phyloP scores from a whole-genome alignment of 495 filamentous ascomycete genomes.

The Lasiosphaeria miniovina region DNA sequence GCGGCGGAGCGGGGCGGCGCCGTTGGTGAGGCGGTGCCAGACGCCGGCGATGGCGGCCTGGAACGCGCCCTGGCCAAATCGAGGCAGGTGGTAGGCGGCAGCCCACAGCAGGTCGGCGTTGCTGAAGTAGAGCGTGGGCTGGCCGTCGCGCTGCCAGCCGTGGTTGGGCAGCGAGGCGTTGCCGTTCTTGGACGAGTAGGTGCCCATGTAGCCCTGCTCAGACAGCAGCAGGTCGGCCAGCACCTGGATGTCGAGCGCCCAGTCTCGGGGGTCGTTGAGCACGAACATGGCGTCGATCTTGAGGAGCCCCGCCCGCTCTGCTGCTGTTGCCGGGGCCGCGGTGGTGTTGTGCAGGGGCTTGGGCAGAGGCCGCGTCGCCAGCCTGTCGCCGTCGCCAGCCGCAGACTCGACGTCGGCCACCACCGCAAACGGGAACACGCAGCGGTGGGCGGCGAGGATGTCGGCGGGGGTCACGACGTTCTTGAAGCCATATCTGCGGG shows the following conservation, averaged over 20 bases:
- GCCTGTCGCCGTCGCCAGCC: constrained; percentile 38
- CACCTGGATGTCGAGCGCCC: constrained; percentile 83
- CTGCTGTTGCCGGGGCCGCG: constrained; percentile 13
- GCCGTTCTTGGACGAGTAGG: constrained; percentile 60
- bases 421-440: constrained; percentile 74
- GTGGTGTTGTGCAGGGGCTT: constrained; percentile 25
- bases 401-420: constrained; percentile 47
- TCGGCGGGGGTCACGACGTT: constrained; percentile 84
- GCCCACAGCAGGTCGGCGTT: constrained; percentile 93
- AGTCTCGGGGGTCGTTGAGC: constrained; percentile 90
- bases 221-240: constrained; percentile 80
- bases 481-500: constrained; percentile 60
- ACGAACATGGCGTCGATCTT: constrained; percentile 85
- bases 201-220: constrained; percentile 69
- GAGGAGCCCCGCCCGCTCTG: constrained; percentile 35
- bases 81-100: constrained; percentile 74
- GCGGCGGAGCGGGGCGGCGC: constrained; percentile 52
- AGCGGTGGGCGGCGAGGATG: constrained; percentile 68
- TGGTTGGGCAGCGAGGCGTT: constrained; percentile 62
- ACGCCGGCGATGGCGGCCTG: constrained; percentile 73
- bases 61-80: constrained; percentile 92
- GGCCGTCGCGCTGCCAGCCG: constrained; percentile 73
- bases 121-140: constrained; percentile 76
- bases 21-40: constrained; percentile 71
- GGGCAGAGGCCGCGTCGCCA: constrained; percentile 62